Base-by-base conservation (phyloP, 1,284 basidiomycete genomes). In the Malassezia furfur region DNA sequence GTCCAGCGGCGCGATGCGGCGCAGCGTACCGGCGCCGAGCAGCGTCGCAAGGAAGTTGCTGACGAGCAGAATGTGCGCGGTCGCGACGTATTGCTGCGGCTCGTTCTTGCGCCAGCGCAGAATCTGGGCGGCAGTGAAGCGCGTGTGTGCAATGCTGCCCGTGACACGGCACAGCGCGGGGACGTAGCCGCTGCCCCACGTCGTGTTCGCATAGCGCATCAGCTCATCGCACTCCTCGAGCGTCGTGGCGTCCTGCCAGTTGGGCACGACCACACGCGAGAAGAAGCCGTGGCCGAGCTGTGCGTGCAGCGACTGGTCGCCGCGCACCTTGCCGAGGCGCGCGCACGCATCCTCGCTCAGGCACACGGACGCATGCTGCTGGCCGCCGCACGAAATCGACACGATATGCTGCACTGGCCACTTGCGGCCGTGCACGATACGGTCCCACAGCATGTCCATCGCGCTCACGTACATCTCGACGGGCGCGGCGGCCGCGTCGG, bases 281-380 rank as follows among this genome's bases (percentile, higher is more conserved):
- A 91, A 90, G 0, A 86, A 85, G 7, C 22, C 59, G 1, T 66
- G 65, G 0, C 82, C 82, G 2, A 79, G 64, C 59, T 80, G 79
- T 0, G 59, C 34, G 0, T 77, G 75, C 4, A 91, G 78, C 0
- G 80, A 69, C 51, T 79, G 74, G 1, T 67, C 62, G 1, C 83
- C 62, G 65, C 85, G 79, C 39, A 90, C 78, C 1, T 76, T 76
- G 1, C 79, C 75, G 8, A 91, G 80, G 6, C 82, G 70, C 0
- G 60, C 51, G 43, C 81, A 78, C 0, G 85, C 85, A 3, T 78
- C 76, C 10, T 76, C 66, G 0, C 86, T 85, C 85, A 87, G 91
- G 72, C 86, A 91, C 9, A 91, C 87, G 1, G 86, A 88, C 10
- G 88, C 88, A 72, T 93, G 89, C 85, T 93, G 89, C 85, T 90